A percentile compares a stretch with the other conserved stretches of the same genome.
These are phyloP conservation scores for Metarhizium rileyi DNA, from an alignment of 2,329 filamentous ascomycete genomes.

Conservation along the genomic window DNA sequence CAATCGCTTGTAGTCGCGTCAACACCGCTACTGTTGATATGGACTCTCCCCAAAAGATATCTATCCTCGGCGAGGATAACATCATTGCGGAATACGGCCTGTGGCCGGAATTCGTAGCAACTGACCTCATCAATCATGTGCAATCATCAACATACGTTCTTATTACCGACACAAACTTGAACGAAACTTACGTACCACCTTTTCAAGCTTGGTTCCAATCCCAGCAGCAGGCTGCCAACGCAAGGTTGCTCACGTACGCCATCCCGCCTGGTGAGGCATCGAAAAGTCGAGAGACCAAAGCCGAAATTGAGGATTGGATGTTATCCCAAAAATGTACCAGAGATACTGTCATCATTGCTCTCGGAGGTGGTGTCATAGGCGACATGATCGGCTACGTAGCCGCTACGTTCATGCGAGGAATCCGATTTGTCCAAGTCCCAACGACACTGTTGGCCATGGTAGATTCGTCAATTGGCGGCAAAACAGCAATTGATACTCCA, in stretches of 20 bases:
- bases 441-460: slow-evolving; percentile 96
- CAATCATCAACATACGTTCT: slow-evolving; percentile 88
- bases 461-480: slow-evolving; percentile 95
- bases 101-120: slow-evolving; percentile 71
- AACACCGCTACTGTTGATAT: slow-evolving; percentile 17
- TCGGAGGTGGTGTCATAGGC: slow-evolving; percentile 93
- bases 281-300: slow-evolving; percentile 88
- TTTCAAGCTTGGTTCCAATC: slow-evolving; percentile 45
- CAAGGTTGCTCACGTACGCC: slow-evolving; percentile 72
- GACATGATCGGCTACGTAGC: slow-evolving; percentile 98
- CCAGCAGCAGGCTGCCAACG: slow-evolving; percentile 20
- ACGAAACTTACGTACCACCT: slow-evolving; percentile 65
- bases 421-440: slow-evolving; percentile 92
- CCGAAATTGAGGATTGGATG: slow-evolving; percentile 96
- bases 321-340: slow-evolving; percentile 83
- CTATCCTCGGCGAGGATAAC: slow-evolving; percentile 78
- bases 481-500: slow-evolving; percentile 95
- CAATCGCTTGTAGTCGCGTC: not conserved
- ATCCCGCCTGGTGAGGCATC: slow-evolving; percentile 89
- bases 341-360: slow-evolving; percentile 88
- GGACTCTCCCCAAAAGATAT: slow-evolving; percentile 48
- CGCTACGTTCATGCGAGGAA: slow-evolving; percentile 95
- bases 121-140: slow-evolving; percentile 70
- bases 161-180: slow-evolving; percentile 91
- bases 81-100: slow-evolving; percentile 90